Evolutionary conservation across 805 yeast species (phyloP), one percentile per base, ranked within the genome.

Genomic region (Blastobotrys robertii): DNA sequence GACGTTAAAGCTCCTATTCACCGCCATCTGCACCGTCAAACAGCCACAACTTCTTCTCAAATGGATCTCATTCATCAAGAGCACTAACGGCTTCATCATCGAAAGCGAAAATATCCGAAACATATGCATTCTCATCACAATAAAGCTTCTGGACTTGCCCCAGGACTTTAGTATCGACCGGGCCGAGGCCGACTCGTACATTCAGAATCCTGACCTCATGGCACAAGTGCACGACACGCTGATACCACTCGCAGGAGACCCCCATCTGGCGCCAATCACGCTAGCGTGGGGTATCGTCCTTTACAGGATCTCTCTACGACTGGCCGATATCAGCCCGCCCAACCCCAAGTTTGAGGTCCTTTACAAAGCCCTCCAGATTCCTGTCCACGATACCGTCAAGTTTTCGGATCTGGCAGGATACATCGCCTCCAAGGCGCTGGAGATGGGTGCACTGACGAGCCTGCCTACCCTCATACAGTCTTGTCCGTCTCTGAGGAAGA

Each of bases 231-330:
- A 56, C 43, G 16, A 33, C 4, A 19, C 30, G 5, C 39, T 59
- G 19, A 36, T 46, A 11, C 25, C 25, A 6, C 25, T 19, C 6
- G 25, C 25, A 19, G 25, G 25, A 6, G 25, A 19, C 25, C 4
- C 25, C 25, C 25, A 19, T 6, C 4, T 19, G 25, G 25, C 25
- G 6, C 6, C 25, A 19, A 19, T 19, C 6, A 19, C 25, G 6
- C 51, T 61, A 10, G 57, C 54, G 7, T 62, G 65, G 64, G 51
- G 54, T 3, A 47, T 58, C 13, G 50, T 50, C 7, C 42, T 57
- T 1, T 54, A 50, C 34, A 38, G 50, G 19, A 47, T 57, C 8
- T 53, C 61, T 4, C 43, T 55, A 5, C 43, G 53, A 30, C 48
- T 46, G 22, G 49, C 48, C 7, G 51, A 46, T 28, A 44, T n/a